Percentiles rank a stretch among this genome's conserved stretches.
Evolutionary conservation across 495 filamentous ascomycete species (phyloP).

Genomic region (Poronia punctata): DNA sequence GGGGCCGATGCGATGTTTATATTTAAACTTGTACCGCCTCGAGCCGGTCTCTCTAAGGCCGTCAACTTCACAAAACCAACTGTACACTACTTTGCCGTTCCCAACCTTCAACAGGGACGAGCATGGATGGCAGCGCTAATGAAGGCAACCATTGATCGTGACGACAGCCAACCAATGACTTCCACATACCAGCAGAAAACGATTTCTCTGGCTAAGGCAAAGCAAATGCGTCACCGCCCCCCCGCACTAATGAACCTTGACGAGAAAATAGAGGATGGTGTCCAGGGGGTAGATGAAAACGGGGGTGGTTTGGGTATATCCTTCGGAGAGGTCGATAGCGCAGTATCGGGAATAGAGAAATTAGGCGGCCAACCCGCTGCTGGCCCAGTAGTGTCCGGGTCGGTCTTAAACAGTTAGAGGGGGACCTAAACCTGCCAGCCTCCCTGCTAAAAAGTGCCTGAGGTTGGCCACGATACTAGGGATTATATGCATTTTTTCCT

Average conservation of each 20-base stretch:
- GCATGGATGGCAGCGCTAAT: slow-evolving; percentile 98
- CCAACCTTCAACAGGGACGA: slow-evolving; percentile 77
- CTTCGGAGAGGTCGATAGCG: slow-evolving; percentile 45
- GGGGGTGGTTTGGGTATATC: slow-evolving; percentile 43
- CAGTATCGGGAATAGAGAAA: slow-evolving; percentile 41
- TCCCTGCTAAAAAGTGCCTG: slow-evolving; percentile 37
- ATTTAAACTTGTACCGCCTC: slow-evolving; percentile 95
- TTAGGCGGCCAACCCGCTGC: slow-evolving; percentile 33
- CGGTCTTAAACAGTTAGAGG: slow-evolving; percentile 25
- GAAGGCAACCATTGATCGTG: slow-evolving; percentile 98
- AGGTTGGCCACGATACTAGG: too few species aligned
- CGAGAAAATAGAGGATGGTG: slow-evolving; percentile 39
- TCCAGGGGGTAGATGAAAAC: slow-evolving; percentile 16
- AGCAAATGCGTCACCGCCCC: slow-evolving; percentile 74
- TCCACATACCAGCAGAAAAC: slow-evolving; percentile 95
- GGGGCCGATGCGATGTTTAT: slow-evolving; percentile 70
- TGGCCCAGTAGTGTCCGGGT: slow-evolving; percentile 26
- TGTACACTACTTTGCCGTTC: slow-evolving; percentile 95
- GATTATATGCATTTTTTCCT: too few species aligned
- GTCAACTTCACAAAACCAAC: slow-evolving; percentile 97
- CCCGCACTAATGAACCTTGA: slow-evolving; percentile 76
- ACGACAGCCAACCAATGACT: slow-evolving; percentile 67
- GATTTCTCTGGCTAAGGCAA: slow-evolving; percentile 78
- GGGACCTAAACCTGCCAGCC: slow-evolving; percentile 19
- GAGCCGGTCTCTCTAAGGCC: slow-evolving; percentile 75